A percentile compares a stretch with the other conserved stretches of the same genome.
These are phyloP conservation scores for Capsella bursapastoris DNA, from an alignment of 345 rosid species.

Conservation along the genomic window DNA sequence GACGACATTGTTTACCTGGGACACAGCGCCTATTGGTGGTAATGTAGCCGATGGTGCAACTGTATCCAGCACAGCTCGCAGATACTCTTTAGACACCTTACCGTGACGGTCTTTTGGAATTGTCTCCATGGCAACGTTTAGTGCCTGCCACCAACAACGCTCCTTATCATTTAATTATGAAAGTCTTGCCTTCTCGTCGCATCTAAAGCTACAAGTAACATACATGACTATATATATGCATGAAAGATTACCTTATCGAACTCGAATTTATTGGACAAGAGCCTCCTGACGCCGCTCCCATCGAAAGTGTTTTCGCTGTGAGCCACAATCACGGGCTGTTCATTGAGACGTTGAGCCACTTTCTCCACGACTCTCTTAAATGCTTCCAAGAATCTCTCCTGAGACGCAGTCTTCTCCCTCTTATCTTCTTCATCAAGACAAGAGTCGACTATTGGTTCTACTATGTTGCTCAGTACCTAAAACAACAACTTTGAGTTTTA, in stretches of 20 bases:
- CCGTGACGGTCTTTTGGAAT: slow-evolving; percentile 70
- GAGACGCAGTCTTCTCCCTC: slow-evolving; percentile 50
- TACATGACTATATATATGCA: background rate
- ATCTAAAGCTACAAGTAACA: slow-evolving; percentile 10
- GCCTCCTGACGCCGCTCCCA: slow-evolving; percentile 78
- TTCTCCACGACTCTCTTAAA: slow-evolving; percentile 70
- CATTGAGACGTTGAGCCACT: slow-evolving; percentile 77
- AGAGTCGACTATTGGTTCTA: slow-evolving; percentile 68
- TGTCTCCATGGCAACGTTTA: slow-evolving; percentile 58
- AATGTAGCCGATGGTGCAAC: slow-evolving; percentile 77
- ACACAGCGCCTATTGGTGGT: slow-evolving; percentile 86
- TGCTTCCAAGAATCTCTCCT: slow-evolving; percentile 63
- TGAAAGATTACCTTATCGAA: slow-evolving; percentile 64
- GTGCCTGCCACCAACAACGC: slow-evolving; percentile 51
- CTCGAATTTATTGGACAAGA: slow-evolving; percentile 81
- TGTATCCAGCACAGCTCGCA: slow-evolving; percentile 67
- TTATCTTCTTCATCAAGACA: slow-evolving; percentile 43
- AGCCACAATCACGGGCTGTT: slow-evolving; percentile 94
- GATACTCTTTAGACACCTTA: slow-evolving; percentile 67
- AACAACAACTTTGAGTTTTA: slow-evolving; percentile 11
- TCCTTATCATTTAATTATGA: background rate
- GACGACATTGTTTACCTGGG: slow-evolving; percentile 56
- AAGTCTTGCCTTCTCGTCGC: background rate
- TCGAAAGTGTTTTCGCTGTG: slow-evolving; percentile 87
- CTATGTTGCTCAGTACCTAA: slow-evolving; percentile 75